A percentile compares a stretch with the other conserved stretches of the same genome.
Conservation (phyloP, 192 early-diverging fungal genomes). For the Spizellomyces sp. region DNA sequence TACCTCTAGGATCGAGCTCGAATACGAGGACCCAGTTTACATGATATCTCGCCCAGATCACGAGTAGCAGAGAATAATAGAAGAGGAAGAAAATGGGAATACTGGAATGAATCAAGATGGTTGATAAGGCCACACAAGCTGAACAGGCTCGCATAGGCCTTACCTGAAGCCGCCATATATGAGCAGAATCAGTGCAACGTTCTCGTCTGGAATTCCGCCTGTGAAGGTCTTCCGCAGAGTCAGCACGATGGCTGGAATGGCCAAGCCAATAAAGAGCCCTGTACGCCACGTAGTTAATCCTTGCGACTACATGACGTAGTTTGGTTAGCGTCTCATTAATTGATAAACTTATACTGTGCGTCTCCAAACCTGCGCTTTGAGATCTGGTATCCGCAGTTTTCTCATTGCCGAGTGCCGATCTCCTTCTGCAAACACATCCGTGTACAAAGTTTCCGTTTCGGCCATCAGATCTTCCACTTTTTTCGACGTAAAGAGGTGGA, state of each 20-base stretch:
- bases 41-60: conserved; percentile 34
- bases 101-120: conserved; percentile 1
- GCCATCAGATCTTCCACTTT: conserved; percentile 27
- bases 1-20: conserved; percentile 45
- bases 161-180: conserved; percentile 38
- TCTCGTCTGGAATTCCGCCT: conserved; percentile 17
- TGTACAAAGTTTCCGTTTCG: conserved; percentile 25
- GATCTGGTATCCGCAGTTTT: conserved; percentile 27
- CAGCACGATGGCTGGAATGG: conserved; percentile 30
- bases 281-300: conserved; percentile 28
- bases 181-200: conserved; percentile 28
- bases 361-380: conserved; percentile 9
- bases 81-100: conserved; percentile 48
- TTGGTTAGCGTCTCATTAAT: no score
- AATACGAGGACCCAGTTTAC: conserved; percentile 48
- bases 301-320: not conserved
- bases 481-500: conserved; percentile 14
- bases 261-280: conserved; percentile 35
- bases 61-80: conserved; percentile 30
- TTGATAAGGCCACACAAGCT: not conserved
- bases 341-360: not conserved
- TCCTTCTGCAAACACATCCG: conserved; percentile 14
- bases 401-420: conserved; percentile 25
- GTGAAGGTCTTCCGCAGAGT: conserved; percentile 18
- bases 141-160: not conserved